Percentiles rank a stretch among this genome's conserved stretches.
phyloP scores from a whole-genome alignment of 1,284 basidiomycete species.

The Sanghuangporus baumii region DNA sequence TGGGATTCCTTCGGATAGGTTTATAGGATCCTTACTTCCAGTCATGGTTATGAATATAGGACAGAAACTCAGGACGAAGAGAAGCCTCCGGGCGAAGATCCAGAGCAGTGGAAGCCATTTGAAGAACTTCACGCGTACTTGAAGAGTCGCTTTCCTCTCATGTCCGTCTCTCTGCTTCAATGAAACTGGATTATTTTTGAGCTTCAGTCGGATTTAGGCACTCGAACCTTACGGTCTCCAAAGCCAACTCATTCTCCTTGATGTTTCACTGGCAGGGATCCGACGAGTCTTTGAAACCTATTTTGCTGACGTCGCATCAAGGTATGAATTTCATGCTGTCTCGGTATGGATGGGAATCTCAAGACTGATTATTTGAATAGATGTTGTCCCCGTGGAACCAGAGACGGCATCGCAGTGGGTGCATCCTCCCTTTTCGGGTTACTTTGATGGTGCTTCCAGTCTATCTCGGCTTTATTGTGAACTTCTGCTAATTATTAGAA shows the following conservation, averaged over 20 bases:
- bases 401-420: slow-evolving; percentile 35
- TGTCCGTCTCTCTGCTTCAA: slow-evolving; percentile 6
- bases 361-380: slow-evolving; percentile 21
- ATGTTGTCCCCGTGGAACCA: slow-evolving; percentile 40
- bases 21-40: neutral
- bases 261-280: slow-evolving; percentile 66
- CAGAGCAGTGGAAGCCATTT: slow-evolving; percentile 22
- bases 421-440: slow-evolving; percentile 40
- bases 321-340: slow-evolving; percentile 29
- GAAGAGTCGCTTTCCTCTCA: slow-evolving; percentile 20
- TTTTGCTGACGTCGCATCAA: slow-evolving; percentile 67
- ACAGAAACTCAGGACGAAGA: slow-evolving; percentile 22
- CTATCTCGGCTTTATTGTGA: neutral
- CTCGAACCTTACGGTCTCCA: slow-evolving; percentile 14
- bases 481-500: neutral
- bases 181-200: neutral
- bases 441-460: slow-evolving; percentile 30
- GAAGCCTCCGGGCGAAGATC: slow-evolving; percentile 20
- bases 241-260: slow-evolving; percentile 53
- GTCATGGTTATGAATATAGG: neutral
- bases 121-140: slow-evolving; percentile 23
- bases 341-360: neutral
- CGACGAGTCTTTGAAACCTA: slow-evolving; percentile 55
- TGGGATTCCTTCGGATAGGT: neutral
- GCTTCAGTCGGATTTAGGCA: neutral